Percentiles rank a stretch among this genome's conserved stretches.
These are phyloP conservation scores for Aureobasidium leucospermi DNA, from an alignment of 2,329 filamentous ascomycete species.

Conservation along the genomic window DNA sequence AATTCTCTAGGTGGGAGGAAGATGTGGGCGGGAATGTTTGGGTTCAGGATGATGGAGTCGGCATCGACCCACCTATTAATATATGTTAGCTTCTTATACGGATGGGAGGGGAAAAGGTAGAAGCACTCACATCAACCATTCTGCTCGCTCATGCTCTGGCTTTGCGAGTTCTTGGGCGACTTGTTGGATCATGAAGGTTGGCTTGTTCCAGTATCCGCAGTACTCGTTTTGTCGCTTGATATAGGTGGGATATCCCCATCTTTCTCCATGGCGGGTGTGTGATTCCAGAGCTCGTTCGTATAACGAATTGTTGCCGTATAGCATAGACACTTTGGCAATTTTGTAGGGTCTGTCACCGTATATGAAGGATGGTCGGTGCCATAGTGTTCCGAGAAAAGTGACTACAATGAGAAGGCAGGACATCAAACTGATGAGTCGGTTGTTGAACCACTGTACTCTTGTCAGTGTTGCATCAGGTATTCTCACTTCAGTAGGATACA, in stretches of 20 bases:
- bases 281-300: constrained; percentile 28
- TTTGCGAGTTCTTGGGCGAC: constrained; percentile 25
- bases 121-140: constrained; percentile 26
- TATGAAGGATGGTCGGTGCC: not conserved
- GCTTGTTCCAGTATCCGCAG: constrained; percentile 31
- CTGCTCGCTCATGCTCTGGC: constrained; percentile 18
- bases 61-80: constrained; percentile 16
- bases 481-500: too few species aligned
- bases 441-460: not conserved
- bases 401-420: not conserved
- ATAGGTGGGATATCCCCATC: constrained; percentile 28
- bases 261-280: constrained; percentile 27
- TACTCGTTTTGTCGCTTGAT: constrained; percentile 18
- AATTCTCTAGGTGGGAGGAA: constrained; percentile 24
- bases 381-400: not conserved
- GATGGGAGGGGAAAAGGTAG: not conserved
- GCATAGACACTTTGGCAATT: constrained; percentile 14
- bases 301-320: constrained; percentile 18
- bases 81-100: constrained; percentile 7
- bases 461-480: too few species aligned
- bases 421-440: not conserved
- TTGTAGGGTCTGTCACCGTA: not conserved
- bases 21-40: constrained; percentile 20
- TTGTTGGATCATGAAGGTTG: constrained; percentile 23
- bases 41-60: constrained; percentile 20